phyloP scores from a whole-genome alignment of 345 rosid genomes.

The Rhizophora mangle region DNA sequence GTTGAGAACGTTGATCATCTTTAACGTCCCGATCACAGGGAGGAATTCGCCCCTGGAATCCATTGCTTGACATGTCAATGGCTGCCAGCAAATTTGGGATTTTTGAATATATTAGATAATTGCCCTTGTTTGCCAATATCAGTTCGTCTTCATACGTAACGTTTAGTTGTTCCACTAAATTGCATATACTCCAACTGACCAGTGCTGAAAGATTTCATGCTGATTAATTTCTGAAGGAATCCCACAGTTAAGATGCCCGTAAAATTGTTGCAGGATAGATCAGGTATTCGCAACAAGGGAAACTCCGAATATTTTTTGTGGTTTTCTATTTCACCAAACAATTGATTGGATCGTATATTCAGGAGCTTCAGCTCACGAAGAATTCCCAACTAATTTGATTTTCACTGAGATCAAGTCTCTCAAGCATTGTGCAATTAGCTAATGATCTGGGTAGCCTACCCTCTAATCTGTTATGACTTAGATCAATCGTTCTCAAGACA shows the following conservation, averaged over 20 bases:
- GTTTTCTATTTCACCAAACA: not conserved
- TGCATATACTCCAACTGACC: not conserved
- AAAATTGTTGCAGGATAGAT: not conserved
- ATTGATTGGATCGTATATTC: not conserved
- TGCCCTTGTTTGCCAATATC: conserved; percentile 2
- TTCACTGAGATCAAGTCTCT: conserved; percentile 1
- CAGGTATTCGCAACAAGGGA: not conserved
- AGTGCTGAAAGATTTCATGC: not conserved
- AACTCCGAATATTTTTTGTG: not conserved
- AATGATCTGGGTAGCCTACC: conserved; percentile 7
- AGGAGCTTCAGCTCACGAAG: not conserved
- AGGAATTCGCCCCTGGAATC: conserved; percentile 8
- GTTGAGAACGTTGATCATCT: not conserved
- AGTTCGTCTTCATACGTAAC: not conserved
- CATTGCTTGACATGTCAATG: conserved; percentile 9
- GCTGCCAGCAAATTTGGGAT: not conserved
- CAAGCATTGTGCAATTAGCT: not conserved
- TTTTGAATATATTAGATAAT: not conserved
- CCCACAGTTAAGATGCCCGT: not conserved
- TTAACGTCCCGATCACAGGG: not conserved
- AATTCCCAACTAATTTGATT: not conserved
- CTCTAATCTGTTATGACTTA: not conserved
- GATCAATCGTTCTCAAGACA: not conserved
- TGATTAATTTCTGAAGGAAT: not conserved
- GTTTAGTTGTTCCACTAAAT: not conserved